A percentile compares a stretch with the other conserved stretches of the same genome.
These are phyloP conservation scores for Fomitopsis betulina DNA, from an alignment of 1,284 basidiomycete genomes.

Conservation along the genomic window DNA sequence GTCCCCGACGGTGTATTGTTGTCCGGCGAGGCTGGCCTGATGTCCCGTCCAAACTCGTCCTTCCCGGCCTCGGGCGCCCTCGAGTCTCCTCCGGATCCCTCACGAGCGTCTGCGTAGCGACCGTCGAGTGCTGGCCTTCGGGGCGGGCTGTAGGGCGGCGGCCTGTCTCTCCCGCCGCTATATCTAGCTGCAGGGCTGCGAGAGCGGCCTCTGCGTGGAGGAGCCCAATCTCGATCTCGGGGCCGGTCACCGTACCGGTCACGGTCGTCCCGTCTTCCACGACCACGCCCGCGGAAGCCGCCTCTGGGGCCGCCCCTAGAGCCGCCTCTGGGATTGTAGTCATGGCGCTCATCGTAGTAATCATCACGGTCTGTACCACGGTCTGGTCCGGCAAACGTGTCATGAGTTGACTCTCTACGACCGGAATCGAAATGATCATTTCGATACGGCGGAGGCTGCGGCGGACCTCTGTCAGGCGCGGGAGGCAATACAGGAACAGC, in stretches of 20 bases:
- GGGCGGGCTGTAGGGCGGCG: conserved; percentile 56
- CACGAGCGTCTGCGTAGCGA: conserved; percentile 11
- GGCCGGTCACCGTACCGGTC: conserved; percentile 44
- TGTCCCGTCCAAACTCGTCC: conserved; percentile 81
- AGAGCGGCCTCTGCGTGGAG: conserved; percentile 50
- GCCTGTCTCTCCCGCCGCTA: conserved; percentile 40
- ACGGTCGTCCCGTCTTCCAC: conserved; percentile 40
- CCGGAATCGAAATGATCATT: conserved; percentile 39
- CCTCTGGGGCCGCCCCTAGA: conserved; percentile 44
- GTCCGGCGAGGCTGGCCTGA: conserved; percentile 44
- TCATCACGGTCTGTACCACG: conserved; percentile 37
- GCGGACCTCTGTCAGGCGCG: conserved; percentile 22
- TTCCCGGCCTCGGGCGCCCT: conserved; percentile 35
- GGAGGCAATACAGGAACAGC: conserved; percentile 29
- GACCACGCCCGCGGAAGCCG: conserved; percentile 39
- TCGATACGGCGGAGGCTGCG: conserved; percentile 35
- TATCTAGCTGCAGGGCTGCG: conserved; percentile 58
- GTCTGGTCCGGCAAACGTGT: conserved; percentile 45
- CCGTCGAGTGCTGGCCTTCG: conserved; percentile 30
- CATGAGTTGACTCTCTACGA: conserved; percentile 41
- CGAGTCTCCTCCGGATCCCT: conserved; percentile 6
- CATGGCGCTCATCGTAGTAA: conserved; percentile 33
- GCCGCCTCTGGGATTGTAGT: conserved; percentile 30
- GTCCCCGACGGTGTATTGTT: conserved; percentile 15
- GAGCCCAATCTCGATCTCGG: conserved; percentile 31